Percentiles rank a stretch among this genome's conserved stretches.
Conservation (phyloP, 1,284 basidiomycete species). For the Malassezia yamatoensis region DNA sequence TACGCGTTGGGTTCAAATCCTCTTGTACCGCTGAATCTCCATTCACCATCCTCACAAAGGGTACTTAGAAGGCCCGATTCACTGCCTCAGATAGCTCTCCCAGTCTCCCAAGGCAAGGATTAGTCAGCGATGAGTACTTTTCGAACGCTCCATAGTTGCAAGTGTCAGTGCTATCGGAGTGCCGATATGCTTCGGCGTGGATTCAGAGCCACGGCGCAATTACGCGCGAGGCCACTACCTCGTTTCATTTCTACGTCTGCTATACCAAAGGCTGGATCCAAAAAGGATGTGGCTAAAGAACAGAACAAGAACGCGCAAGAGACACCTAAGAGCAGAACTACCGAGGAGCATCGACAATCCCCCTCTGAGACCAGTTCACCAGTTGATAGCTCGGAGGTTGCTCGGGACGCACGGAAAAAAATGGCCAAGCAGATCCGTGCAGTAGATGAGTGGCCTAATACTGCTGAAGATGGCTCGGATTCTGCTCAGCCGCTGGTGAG, state of each 20-base stretch:
- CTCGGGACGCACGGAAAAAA: not conserved
- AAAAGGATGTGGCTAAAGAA: not conserved
- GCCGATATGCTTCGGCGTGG: not conserved
- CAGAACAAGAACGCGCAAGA: not conserved
- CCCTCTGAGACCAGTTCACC: not conserved
- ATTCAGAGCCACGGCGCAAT: not conserved
- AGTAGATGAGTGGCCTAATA: constrained; percentile 2
- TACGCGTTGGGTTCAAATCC: constrained; percentile 16
- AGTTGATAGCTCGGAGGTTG: not conserved
- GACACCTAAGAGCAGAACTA: not conserved
- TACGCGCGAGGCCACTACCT: not conserved
- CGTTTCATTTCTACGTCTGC: not conserved
- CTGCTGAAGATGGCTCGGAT: not conserved
- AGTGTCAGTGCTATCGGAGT: not conserved
- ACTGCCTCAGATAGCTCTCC: constrained; percentile 3
- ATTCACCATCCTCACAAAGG: constrained; percentile 5
- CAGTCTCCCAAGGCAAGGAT: no score
- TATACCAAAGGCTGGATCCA: not conserved
- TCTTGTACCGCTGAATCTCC: constrained; percentile 5
- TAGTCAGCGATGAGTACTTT: no score
- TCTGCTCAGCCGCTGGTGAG: constrained; percentile 11
- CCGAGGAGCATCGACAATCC: not conserved
- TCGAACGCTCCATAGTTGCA: no score
- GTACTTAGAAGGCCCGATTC: not conserved
- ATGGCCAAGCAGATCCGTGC: constrained; percentile 7